Percentiles rank a stretch among this genome's conserved stretches.
phyloP scores from a whole-genome alignment of 148 eudicot species.

The Nepenthes gracilis region DNA sequence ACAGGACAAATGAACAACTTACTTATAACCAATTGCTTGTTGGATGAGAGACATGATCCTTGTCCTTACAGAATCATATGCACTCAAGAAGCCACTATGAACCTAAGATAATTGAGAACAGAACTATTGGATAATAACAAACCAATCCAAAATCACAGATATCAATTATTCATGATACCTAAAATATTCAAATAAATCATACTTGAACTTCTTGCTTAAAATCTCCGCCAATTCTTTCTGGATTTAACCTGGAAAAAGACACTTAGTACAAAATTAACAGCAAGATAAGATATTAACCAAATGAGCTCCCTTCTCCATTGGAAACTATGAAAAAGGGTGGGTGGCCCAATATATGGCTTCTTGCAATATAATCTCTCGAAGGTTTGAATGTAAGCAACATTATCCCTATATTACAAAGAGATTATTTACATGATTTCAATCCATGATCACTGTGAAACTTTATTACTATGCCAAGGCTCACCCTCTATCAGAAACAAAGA shows the following conservation, averaged over 20 bases:
- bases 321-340: too few species aligned
- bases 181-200: slow-evolving; percentile 4
- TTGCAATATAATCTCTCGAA: too few species aligned
- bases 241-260: slow-evolving; percentile 57
- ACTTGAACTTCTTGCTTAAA: slow-evolving; percentile 96
- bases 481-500: background rate
- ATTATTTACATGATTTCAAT: too few species aligned
- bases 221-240: slow-evolving; percentile 94
- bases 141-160: background rate
- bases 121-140: slow-evolving; percentile 2
- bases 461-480: background rate
- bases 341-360: too few species aligned
- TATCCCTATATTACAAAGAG: too few species aligned
- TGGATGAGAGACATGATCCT: slow-evolving; percentile 67
- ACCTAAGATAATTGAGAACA: slow-evolving; percentile 34
- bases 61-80: slow-evolving; percentile 91
- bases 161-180: slow-evolving; percentile 1
- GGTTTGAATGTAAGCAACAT: too few species aligned
- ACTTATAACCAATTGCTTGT: slow-evolving; percentile 58
- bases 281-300: too few species aligned
- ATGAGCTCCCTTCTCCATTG: too few species aligned
- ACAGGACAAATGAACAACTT: slow-evolving; percentile 14
- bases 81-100: slow-evolving; percentile 86
- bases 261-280: background rate
- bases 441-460: background rate